Base-by-base conservation (phyloP, 202 grass and related monocot genomes). In the Bolboschoenoplectus hybrid region DNA sequence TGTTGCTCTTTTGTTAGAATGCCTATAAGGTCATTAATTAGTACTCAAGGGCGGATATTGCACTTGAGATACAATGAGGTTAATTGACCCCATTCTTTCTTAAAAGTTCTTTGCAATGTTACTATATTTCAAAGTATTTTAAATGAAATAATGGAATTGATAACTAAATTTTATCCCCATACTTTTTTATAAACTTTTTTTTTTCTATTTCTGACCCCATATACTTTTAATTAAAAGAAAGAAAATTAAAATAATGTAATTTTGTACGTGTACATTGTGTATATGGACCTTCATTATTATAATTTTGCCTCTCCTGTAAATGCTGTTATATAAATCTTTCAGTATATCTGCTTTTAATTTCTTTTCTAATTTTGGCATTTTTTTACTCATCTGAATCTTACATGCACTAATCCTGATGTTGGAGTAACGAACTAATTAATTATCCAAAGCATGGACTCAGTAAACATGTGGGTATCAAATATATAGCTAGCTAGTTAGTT, bases 1-100 rank as follows among this genome's bases (percentile, higher is more conserved):
- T 70, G 63, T 53, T 67, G 44, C 13, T 67, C n/a, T 70, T 52
- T 43, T 70, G 65, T 84, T 84, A 57, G 74, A 52, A 58, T 46
- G 68, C 19, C 71, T 34, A 74, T 32, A 4, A 51, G 17, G 45
- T 52, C 26, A 26, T 26, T 26, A 74, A 73, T 51, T 32, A 51
- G 7, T 34, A 34, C 19, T 51, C 49, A 51, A 51, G 49, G 49
- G 3, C 49, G 49, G 49, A 9, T 61, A 16, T 61, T n/a, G 26
- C 26, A 26, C 26, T 26, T 26, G 26, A 26, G 26, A 0, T 26
- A 26, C 26, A 61, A 61, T 61, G 57, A 6, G 3, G 19, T 61
- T 2, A 61, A 61, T 61, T n/a, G n/a, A n/a, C 19, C 6, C 17
- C 57, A 61, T 61, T 61, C 16, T 61, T 61, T 61, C 16, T 6